phyloP scores from a whole-genome alignment of 108 stramenopile genomes.

The Fragilaria crotonensis region DNA sequence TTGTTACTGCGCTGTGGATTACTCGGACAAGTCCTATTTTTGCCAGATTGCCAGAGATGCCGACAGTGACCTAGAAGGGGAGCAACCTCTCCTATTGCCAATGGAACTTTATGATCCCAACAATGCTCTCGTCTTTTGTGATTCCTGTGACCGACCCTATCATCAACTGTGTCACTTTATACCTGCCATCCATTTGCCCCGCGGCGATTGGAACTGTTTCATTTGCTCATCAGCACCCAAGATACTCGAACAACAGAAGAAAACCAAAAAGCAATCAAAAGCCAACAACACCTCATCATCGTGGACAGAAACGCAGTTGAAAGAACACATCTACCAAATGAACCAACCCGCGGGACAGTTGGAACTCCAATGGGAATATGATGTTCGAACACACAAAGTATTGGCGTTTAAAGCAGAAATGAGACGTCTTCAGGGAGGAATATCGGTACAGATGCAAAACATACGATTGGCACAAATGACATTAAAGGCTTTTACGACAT shows the following conservation, averaged over 20 bases:
- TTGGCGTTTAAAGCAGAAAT: constrained; percentile 17
- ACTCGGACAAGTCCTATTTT: constrained; percentile 51
- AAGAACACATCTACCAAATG: constrained; percentile 2
- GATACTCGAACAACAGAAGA: constrained; percentile 11
- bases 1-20: constrained; percentile 78
- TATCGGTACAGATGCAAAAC: constrained; percentile 6
- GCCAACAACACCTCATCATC: constrained; percentile 9
- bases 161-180: constrained; percentile 89
- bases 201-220: constrained; percentile 70
- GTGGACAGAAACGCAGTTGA: background rate
- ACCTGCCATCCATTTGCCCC: constrained; percentile 60
- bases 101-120: constrained; percentile 50
- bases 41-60: constrained; percentile 33
- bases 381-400: constrained; percentile 1
- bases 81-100: constrained; percentile 45
- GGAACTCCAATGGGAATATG: constrained; percentile 4
- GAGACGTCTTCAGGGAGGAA: background rate
- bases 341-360: background rate
- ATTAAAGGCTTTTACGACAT: constrained; percentile 23
- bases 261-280: background rate
- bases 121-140: constrained; percentile 75
- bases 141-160: constrained; percentile 72
- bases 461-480: constrained; percentile 28
- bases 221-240: constrained; percentile 36
- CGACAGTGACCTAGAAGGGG: constrained; percentile 18